Base-by-base conservation (phyloP, 2,329 filamentous ascomycete genomes). In the Penicillium occitanis region DNA sequence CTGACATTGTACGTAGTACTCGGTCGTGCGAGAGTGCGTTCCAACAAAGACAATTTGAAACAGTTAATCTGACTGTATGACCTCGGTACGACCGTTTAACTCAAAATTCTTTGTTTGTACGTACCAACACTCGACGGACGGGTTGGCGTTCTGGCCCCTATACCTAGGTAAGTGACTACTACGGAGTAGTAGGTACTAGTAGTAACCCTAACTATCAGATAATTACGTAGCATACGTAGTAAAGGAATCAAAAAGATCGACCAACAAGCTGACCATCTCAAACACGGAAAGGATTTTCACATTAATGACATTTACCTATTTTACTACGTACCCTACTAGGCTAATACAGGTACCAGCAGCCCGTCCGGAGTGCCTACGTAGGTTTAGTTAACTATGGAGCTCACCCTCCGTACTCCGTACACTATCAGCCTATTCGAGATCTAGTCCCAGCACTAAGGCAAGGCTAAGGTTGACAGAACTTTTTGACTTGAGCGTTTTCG, bases 401-500 rank as follows among this genome's bases (percentile, higher is more conserved):
- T 61, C 46, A 61, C n/a, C 22, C 17, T 33, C 11, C 3, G 2
- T 19, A 59, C 37, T 28, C 13, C 13, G 30, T 61, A 5, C 17
- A 19, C 25, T 61, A 46, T 28, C 25, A 61, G 58, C 40, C 25
- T 17, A 25, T 42, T 59, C 40, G 40, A 28, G 10, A 33, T 33
- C 14, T 62, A 62, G 61, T 22, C 30, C 61, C 28, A n/a, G 13
- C 61, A 57, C 61, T 63, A 63, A 63, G 19, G 61, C 61, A 57
- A 30, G 48, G 50, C 50, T 63, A 57, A 57, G 28, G 22, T 46
- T 57, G 61, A 63, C 61, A 57, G 61, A 46, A 62, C 46, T 62
- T 62, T 28, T 19, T 61, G 22, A 28, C 25, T 33, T 33, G 6
- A 28, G 17, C 17, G 14, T 53, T 33, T 14, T 14, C 46, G 25